Percentiles rank a stretch among this genome's conserved stretches.
Conservation (phyloP, 208 protist genomes). For the Acanthamoeba royreba region DNA sequence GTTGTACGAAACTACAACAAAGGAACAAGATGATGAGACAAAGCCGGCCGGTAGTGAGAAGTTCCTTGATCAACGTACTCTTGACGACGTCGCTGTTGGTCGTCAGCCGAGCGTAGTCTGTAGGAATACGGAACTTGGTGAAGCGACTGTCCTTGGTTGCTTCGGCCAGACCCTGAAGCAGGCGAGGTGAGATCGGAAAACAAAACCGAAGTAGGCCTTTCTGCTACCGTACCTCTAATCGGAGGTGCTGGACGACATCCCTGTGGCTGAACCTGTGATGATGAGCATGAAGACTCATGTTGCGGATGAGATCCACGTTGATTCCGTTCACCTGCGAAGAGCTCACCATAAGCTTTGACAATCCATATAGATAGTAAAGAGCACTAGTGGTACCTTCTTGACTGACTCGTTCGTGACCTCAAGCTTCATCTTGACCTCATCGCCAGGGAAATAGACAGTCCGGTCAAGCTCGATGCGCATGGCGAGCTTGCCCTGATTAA, state of each 20-base stretch:
- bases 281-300: neutral
- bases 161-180: neutral
- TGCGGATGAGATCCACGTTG: neutral
- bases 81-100: conserved; percentile 13
- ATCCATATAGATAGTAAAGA: neutral
- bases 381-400: neutral
- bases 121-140: neutral
- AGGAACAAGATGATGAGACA: neutral
- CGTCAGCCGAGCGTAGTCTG: neutral
- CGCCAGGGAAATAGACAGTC: conserved; percentile 18
- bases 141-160: conserved; percentile 34
- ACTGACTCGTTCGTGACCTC: conserved; percentile 36
- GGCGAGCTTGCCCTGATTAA: conserved; percentile 34
- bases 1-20: neutral
- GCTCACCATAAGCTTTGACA: neutral
- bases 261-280: conserved; percentile 3
- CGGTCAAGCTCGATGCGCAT: neutral
- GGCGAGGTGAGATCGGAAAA: no score
- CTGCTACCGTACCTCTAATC: neutral
- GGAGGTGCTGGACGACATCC: neutral
- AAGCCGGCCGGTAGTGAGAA: neutral
- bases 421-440: conserved; percentile 24
- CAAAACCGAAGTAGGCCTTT: no score
- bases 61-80: neutral
- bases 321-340: neutral